A percentile compares a stretch with the other conserved stretches of the same genome.
These are phyloP conservation scores for Iris pallida DNA, from an alignment of 116 monocot species.

Conservation along the genomic window DNA sequence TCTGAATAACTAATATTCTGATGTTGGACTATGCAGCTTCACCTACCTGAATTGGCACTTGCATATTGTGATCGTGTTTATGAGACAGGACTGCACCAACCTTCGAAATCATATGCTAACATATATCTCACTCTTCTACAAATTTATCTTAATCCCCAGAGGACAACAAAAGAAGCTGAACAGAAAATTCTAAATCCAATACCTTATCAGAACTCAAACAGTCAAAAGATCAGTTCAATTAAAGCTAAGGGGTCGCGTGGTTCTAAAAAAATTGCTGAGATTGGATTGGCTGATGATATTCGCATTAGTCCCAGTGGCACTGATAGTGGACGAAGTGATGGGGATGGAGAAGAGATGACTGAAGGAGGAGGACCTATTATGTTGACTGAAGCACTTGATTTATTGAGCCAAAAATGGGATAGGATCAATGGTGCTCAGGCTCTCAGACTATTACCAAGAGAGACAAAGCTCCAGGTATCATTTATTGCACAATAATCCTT, in stretches of 20 bases:
- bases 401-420: constrained; percentile 94
- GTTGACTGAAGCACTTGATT: constrained; percentile 84
- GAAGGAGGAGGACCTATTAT: constrained; percentile 70
- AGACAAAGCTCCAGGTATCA: constrained; percentile 85
- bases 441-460: constrained; percentile 74
- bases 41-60: constrained; percentile 66
- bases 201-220: constrained; percentile 34
- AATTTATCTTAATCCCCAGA: constrained; percentile 88
- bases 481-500: not conserved
- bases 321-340: constrained; percentile 95
- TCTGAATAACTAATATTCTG: not conserved
- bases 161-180: constrained; percentile 52
- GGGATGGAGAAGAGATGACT: constrained; percentile 72
- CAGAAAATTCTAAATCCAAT: constrained; percentile 32
- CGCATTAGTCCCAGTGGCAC: constrained; percentile 72
- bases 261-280: constrained; percentile 73
- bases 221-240: constrained; percentile 27
- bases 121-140: constrained; percentile 91
- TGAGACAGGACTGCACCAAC: constrained; percentile 51
- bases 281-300: constrained; percentile 73
- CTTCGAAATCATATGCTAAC: constrained; percentile 55
- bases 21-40: constrained; percentile 53
- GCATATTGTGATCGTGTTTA: constrained; percentile 89
- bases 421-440: constrained; percentile 98
- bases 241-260: constrained; percentile 50